Evolutionary conservation across 2,329 filamentous ascomycete genomes (phyloP).

Genomic region (Proliferodiscus dingleyae): DNA sequence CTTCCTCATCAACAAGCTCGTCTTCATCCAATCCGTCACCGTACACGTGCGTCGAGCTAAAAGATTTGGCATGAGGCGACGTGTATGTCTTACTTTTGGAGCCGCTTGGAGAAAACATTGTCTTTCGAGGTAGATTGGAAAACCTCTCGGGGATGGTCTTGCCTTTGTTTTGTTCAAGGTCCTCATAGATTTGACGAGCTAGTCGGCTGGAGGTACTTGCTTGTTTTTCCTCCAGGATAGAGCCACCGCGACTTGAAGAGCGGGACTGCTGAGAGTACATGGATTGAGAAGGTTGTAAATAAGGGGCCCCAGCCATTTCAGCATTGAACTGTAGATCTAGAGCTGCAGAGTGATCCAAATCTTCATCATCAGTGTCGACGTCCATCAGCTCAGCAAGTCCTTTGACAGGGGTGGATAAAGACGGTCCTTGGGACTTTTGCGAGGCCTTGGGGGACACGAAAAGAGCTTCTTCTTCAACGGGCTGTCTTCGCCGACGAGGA

Average conservation of each 20-base stretch:
- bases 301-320: background rate
- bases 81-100: background rate
- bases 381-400: constrained; percentile 7
- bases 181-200: constrained; percentile 10
- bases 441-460: constrained; percentile 6
- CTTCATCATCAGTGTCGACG: constrained; percentile 16
- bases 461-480: constrained; percentile 1
- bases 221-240: background rate
- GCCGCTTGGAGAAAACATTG: background rate
- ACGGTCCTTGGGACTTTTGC: constrained; percentile 17
- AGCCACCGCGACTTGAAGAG: background rate
- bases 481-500: constrained; percentile 2
- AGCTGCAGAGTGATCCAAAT: constrained; percentile 9
- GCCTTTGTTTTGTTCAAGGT: constrained; percentile 3
- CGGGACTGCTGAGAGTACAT: background rate
- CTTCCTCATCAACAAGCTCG: constrained; percentile 6
- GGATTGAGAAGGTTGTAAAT: constrained; percentile 2
- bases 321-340: constrained; percentile 14
- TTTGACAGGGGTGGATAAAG: constrained; percentile 20
- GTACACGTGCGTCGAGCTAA: background rate
- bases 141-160: constrained; percentile 1
- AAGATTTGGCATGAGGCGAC: background rate
- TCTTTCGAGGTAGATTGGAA: background rate
- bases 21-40: background rate
- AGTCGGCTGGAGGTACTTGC: constrained; percentile 13